Evolutionary conservation across 441 rosid species (phyloP).

Genomic region (Corymbia citriodora): DNA sequence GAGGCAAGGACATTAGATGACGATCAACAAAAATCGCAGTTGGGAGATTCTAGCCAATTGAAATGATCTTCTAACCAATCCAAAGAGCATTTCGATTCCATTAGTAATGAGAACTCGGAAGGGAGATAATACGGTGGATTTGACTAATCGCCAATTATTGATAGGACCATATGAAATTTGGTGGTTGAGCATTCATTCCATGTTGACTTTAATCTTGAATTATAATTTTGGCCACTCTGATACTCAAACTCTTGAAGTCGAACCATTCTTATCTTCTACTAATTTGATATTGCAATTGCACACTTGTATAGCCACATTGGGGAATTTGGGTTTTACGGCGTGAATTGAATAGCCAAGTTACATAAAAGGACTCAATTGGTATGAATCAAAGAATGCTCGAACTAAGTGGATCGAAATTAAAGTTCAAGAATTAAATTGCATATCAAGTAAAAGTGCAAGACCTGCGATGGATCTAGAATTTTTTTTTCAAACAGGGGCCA

Average conservation of each 20-base stretch:
- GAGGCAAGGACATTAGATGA: too few relatives aligned
- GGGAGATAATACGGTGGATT: not conserved
- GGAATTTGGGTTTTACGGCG: too few relatives aligned
- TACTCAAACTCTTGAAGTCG: not conserved
- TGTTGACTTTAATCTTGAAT: too few relatives aligned
- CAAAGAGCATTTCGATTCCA: too few relatives aligned
- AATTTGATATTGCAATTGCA: not conserved
- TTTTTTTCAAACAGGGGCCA: not conserved
- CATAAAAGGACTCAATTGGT: not conserved
- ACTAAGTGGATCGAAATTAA: not conserved
- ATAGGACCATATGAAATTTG: not conserved
- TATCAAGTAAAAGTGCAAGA: not conserved
- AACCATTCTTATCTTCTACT: not conserved
- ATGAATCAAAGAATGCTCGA: not conserved
- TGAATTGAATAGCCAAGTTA: too few relatives aligned
- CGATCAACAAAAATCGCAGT: not conserved
- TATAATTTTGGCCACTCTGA: too few relatives aligned
- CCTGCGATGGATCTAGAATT: accelerated
- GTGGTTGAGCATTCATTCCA: too few relatives aligned
- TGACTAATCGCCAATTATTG: not conserved
- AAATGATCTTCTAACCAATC: too few relatives aligned
- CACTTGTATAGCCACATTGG: not conserved
- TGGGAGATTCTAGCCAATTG: not conserved
- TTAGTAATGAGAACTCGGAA: too few relatives aligned
- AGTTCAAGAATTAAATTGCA: not conserved